A percentile compares a stretch with the other conserved stretches of the same genome.
These are phyloP conservation scores for Phallus indusiatus DNA, from an alignment of 768 basidiomycete genomes.

Conservation along the genomic window DNA sequence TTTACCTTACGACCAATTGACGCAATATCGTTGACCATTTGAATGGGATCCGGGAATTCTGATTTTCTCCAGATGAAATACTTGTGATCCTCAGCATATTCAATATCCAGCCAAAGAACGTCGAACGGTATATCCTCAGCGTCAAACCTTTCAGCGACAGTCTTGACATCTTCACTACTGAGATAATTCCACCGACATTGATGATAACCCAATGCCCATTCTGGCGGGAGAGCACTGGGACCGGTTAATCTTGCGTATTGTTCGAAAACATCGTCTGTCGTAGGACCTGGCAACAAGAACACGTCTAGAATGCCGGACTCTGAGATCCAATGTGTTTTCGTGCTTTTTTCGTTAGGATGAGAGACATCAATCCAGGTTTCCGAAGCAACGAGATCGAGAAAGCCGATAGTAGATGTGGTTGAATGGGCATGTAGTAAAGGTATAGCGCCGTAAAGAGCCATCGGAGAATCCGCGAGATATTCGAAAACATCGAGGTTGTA, in stretches of 20 bases:
- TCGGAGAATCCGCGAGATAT: slow-evolving; percentile 71
- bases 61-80: slow-evolving; percentile 97
- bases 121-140: slow-evolving; percentile 93
- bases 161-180: slow-evolving; percentile 76
- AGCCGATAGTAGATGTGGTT: slow-evolving; percentile 73
- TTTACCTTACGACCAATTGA: slow-evolving; percentile 74
- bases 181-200: slow-evolving; percentile 99
- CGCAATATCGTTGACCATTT: slow-evolving; percentile 87
- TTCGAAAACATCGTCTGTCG: slow-evolving; percentile 68
- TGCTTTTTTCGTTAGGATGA: slow-evolving; percentile 56
- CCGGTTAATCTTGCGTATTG: slow-evolving; percentile 87
- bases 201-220: slow-evolving; percentile 90
- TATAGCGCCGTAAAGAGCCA: slow-evolving; percentile 85
- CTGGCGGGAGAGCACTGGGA: slow-evolving; percentile 75
- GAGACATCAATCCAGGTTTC: slow-evolving; percentile 94
- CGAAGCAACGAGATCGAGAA: slow-evolving; percentile 80
- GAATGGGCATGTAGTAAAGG: slow-evolving; percentile 93
- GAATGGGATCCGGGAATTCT: slow-evolving; percentile 87
- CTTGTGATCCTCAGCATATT: slow-evolving; percentile 87
- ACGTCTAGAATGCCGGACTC: slow-evolving; percentile 95
- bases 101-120: slow-evolving; percentile 96
- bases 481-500: slow-evolving; percentile 97
- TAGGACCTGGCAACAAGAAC: slow-evolving; percentile 89
- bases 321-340: slow-evolving; percentile 93
- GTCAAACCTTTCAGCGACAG: slow-evolving; percentile 82